Evolutionary conservation across 257 asterid genomes (phyloP), one percentile per base, ranked within the genome.

Genomic region (Paraleonurus japonicus): DNA sequence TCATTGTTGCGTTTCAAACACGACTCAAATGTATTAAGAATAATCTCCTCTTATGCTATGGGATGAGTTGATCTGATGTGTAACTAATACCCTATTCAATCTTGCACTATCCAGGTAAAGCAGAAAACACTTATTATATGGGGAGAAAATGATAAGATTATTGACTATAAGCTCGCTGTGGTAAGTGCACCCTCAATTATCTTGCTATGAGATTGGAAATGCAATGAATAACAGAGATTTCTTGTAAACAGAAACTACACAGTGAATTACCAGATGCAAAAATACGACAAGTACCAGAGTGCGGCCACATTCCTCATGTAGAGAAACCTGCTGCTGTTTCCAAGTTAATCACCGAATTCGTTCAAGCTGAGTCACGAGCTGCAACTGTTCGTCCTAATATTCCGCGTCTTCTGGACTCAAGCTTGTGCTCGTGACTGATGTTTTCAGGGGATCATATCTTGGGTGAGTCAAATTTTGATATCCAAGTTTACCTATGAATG

Each of bases 241-340:
- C 4, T 74, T 2, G 45, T 60, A 19, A 50, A 71, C 92, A 94
- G 99, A 89, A 93, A 72, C 84, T 94, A 55, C 97, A 91, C 20
- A 75, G 89, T 67, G 96, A 89, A 79, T 77, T 89, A 50, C 93
- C 95, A 62, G 80, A 89, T 81, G 96, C 96, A 66, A 82, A 75
- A 19, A 54, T 89, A 74, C 90, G 88, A 7, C 95, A 85, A 82
- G 80, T 94, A 74, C 88, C 90, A 11, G 85, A 88, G 26, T 91
- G 97, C 41, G 99, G 99, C 1, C 99, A 94, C 81, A 76, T 94
- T 65, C 99, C 99, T 13, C 99, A 91, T 54, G 93, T 91, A 19
- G 96, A 94, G 80, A 94, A 89, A 80, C 96, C 99, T 27, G 82
- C 61, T 32, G 95, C 85, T n/a, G 88, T 82, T 65, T 66, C 84